A percentile compares a stretch with the other conserved stretches of the same genome.
Evolutionary conservation across 2,329 filamentous ascomycete genomes (phyloP).

Genomic region (Alternaria panax): DNA sequence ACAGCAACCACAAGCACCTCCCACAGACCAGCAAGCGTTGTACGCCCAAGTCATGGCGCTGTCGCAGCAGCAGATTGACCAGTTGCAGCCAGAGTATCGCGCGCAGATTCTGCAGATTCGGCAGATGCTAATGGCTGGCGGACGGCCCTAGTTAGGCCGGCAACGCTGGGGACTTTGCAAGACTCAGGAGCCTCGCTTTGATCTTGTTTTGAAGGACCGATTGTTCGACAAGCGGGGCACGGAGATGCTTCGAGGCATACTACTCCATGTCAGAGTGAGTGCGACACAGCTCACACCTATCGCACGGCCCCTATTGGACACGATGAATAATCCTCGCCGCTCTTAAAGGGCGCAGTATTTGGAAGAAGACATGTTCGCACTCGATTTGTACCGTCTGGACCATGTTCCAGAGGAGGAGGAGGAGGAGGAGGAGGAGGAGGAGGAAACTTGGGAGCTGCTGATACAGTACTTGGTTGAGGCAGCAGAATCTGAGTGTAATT

Average conservation of each 20-base stretch:
- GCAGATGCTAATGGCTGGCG: constrained; percentile 62
- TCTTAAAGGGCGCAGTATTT: neutral
- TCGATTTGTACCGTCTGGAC: neutral
- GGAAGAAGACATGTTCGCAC: neutral
- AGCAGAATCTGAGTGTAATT: neutral
- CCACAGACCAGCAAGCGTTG: constrained; percentile 68
- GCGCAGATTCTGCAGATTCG: constrained; percentile 81
- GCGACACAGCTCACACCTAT: constrained; percentile 6
- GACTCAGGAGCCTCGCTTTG: neutral
- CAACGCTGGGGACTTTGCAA: neutral
- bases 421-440: constrained; percentile 9
- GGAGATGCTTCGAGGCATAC: constrained; percentile 1
- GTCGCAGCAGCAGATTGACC: constrained; percentile 80
- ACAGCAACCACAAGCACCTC: constrained; percentile 26
- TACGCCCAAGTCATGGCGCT: constrained; percentile 83
- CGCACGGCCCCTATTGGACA: neutral
- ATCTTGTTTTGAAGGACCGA: neutral
- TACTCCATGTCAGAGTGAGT: neutral
- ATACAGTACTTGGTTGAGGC: neutral
- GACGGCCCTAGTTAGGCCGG: constrained; percentile 16
- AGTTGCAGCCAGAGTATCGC: constrained; percentile 75
- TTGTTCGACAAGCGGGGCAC: neutral
- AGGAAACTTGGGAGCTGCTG: constrained; percentile 2
- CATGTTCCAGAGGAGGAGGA: neutral
- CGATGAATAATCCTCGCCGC: neutral